phyloP scores from a whole-genome alignment of 78 protist species.

The Chrysochromulina parva region DNA sequence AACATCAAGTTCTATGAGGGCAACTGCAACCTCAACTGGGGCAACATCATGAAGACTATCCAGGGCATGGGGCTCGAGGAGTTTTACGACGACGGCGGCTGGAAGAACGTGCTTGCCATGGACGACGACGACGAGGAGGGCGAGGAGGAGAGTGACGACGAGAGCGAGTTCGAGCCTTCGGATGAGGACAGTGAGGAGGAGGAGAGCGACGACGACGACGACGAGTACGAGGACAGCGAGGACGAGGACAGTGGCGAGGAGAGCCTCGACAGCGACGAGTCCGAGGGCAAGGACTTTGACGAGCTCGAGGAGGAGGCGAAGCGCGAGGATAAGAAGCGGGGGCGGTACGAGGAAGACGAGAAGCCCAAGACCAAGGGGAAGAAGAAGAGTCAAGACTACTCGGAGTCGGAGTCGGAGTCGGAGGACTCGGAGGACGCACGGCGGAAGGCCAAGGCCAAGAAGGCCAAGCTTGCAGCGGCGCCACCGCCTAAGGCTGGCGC shows the following conservation, averaged over 20 bases:
- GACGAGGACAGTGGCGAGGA: slow-evolving; percentile 41
- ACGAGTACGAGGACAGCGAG: slow-evolving; percentile 40
- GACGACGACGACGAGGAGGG: slow-evolving; percentile 9
- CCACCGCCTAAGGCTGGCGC: too few species aligned
- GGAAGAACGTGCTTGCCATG: slow-evolving; percentile 72
- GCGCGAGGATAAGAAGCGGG: background rate
- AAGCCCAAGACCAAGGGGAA: too few species aligned
- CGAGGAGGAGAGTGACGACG: slow-evolving; percentile 5
- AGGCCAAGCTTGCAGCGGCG: too few species aligned
- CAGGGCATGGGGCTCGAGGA: slow-evolving; percentile 46
- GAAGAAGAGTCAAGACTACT: too few species aligned
- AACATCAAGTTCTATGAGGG: slow-evolving; percentile 82
- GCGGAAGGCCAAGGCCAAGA: too few species aligned
- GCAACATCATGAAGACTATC: slow-evolving; percentile 69
- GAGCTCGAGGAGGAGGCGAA: slow-evolving; percentile 56
- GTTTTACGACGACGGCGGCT: slow-evolving; percentile 81
- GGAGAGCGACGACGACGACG: background rate
- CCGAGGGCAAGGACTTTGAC: slow-evolving; percentile 52
- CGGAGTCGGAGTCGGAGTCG: too few species aligned
- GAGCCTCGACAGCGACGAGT: slow-evolving; percentile 46
- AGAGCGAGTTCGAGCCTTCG: background rate
- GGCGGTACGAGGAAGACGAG: background rate
- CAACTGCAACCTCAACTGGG: slow-evolving; percentile 75
- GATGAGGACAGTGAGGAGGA: background rate
- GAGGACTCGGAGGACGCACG: too few species aligned